Conservation (phyloP, 805 yeast genomes). For the Lachancea sp. region DNA sequence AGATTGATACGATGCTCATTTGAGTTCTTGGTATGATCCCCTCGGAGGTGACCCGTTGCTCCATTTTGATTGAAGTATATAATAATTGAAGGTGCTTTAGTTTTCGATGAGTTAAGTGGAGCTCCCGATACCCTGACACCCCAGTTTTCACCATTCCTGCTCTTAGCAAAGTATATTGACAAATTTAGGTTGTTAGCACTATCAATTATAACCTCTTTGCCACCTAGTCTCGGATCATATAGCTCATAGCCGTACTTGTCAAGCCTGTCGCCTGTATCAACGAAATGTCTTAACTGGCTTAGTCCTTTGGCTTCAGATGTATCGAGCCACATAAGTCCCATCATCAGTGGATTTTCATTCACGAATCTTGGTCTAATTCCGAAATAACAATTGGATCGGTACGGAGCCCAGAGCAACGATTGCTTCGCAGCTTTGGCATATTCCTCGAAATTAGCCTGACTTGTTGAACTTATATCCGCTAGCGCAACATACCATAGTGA, state of each 20-base stretch:
- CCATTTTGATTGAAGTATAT: constrained; percentile 78
- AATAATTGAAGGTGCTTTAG: constrained; percentile 55
- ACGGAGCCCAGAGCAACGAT: constrained; percentile 86
- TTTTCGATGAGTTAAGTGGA: constrained; percentile 47
- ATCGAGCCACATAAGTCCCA: constrained; percentile 88
- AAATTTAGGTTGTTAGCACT: constrained; percentile 54
- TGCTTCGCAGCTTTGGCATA: constrained; percentile 37
- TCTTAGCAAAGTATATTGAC: constrained; percentile 70
- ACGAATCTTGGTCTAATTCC: constrained; percentile 70
- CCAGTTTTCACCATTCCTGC: constrained; percentile 70
- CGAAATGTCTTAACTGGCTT: constrained; percentile 58
- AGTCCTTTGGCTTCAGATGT: constrained; percentile 51
- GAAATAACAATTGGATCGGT: constrained; percentile 76
- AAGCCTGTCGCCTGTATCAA: constrained; percentile 67
- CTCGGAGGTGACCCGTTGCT: constrained; percentile 22
- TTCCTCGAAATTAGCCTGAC: constrained; percentile 2
- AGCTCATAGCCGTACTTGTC: constrained; percentile 76
- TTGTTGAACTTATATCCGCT: neutral
- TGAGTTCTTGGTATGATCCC: neutral
- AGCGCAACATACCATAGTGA: neutral
- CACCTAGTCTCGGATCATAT: constrained; percentile 86
- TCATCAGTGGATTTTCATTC: constrained; percentile 51
- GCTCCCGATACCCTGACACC: constrained; percentile 62
- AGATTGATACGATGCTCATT: constrained; percentile 21
- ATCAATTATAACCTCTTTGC: constrained; percentile 70